Percentiles rank a stretch among this genome's conserved stretches.
Conservation (phyloP, 2,329 filamentous ascomycete genomes). For the Diplocarpon mali region DNA sequence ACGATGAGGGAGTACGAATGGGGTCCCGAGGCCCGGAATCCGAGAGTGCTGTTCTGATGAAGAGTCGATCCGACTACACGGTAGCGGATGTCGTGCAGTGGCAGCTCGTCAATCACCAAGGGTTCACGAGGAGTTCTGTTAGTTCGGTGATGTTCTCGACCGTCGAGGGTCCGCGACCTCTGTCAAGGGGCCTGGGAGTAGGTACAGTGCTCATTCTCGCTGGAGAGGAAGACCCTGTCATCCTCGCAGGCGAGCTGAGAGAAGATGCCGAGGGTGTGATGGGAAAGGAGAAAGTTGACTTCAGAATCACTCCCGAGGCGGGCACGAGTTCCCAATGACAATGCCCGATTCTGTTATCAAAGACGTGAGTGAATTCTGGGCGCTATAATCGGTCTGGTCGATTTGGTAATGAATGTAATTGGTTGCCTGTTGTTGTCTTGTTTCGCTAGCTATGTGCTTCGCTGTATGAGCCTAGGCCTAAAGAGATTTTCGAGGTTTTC, state of each 20-base stretch:
- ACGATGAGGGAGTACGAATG: conserved; percentile 68
- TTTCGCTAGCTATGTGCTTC: neutral
- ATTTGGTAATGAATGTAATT: neutral
- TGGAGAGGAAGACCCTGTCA: conserved; percentile 37
- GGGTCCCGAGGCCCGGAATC: conserved; percentile 37
- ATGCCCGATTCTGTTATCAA: conserved; percentile 34
- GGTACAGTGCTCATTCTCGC: conserved; percentile 40
- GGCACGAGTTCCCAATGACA: conserved; percentile 55
- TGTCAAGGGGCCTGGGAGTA: conserved; percentile 39
- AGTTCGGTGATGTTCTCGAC: conserved; percentile 44
- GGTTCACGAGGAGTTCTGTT: conserved; percentile 51
- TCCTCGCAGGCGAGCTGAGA: conserved; percentile 34
- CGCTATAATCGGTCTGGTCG: neutral
- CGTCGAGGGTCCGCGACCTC: conserved; percentile 39
- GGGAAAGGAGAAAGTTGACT: conserved; percentile 34
- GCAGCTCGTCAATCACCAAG: conserved; percentile 44
- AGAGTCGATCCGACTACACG: conserved; percentile 13
- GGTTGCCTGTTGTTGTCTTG: neutral
- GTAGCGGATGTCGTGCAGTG: conserved; percentile 35
- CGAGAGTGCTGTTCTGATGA: conserved; percentile 15
- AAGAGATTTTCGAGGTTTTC: too few species aligned
- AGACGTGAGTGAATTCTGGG: conserved; percentile 34
- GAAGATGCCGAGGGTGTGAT: conserved; percentile 16
- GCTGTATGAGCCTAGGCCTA: neutral
- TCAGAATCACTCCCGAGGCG: conserved; percentile 38